Evolutionary conservation across 2,329 filamentous ascomycete species (phyloP).

Genomic region (Metarhizium sp.): DNA sequence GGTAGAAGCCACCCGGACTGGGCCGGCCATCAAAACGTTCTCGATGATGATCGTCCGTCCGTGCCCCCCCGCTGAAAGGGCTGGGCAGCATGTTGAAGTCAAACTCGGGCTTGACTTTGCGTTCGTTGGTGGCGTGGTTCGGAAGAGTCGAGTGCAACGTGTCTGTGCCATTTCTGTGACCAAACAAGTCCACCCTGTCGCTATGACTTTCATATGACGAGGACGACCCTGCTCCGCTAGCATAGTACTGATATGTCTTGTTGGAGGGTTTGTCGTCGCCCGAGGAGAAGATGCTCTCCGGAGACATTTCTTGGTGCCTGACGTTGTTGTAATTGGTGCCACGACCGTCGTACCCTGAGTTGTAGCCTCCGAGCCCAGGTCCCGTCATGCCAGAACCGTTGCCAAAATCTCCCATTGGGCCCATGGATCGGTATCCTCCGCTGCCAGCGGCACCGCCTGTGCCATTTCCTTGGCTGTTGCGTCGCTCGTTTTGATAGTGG

Average conservation of each 20-base stretch:
- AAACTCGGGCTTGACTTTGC: slow-evolving; percentile 41
- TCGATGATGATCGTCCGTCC: slow-evolving; percentile 28
- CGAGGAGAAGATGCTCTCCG: slow-evolving; percentile 40
- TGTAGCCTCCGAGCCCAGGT: slow-evolving; percentile 13
- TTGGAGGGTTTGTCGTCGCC: slow-evolving; percentile 40
- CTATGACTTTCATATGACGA: slow-evolving; percentile 40
- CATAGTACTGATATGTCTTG: slow-evolving; percentile 45
- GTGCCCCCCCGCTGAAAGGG: slow-evolving; percentile 24
- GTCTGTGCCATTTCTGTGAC: slow-evolving; percentile 26
- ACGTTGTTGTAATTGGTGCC: slow-evolving; percentile 29
- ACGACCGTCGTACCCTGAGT: slow-evolving; percentile 17
- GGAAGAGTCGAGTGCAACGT: slow-evolving; percentile 21
- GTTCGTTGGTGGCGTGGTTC: slow-evolving; percentile 8
- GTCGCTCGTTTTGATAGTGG: slow-evolving; percentile 65
- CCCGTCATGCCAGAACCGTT: slow-evolving; percentile 27
- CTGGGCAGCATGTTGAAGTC: slow-evolving; percentile 36
- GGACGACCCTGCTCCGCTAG: slow-evolving; percentile 24
- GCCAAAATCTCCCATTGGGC: slow-evolving; percentile 19
- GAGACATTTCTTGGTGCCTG: slow-evolving; percentile 39
- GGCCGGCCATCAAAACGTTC: slow-evolving; percentile 45
- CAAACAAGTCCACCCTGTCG: slow-evolving; percentile 43
- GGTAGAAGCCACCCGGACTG: slow-evolving; percentile 44
- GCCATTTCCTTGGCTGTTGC: slow-evolving; percentile 60
- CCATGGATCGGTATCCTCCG: slow-evolving; percentile 28
- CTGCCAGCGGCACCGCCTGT: slow-evolving; percentile 55